Conservation (phyloP, 2,329 filamentous ascomycete genomes). For the Aspergillus fumigatus region DNA sequence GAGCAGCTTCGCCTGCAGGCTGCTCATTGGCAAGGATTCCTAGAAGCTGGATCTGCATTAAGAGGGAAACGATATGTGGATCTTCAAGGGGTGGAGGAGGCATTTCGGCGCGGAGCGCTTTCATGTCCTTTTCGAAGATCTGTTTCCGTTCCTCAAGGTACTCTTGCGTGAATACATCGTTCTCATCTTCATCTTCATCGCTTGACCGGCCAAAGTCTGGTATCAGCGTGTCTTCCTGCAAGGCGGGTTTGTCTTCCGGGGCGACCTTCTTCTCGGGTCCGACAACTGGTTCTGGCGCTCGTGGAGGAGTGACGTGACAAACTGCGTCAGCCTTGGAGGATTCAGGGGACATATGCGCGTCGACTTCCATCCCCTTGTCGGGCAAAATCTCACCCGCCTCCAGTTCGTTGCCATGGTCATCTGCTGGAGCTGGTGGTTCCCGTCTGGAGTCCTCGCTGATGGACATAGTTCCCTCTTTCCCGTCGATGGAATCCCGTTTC, state of each 20-base stretch:
- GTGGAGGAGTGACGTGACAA: neutral
- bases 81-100: slow-evolving; percentile 42
- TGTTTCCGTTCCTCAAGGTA: slow-evolving; percentile 44
- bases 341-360: neutral
- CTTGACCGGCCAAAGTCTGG: slow-evolving; percentile 33
- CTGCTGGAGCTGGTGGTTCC: slow-evolving; percentile 9
- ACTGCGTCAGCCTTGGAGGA: neutral
- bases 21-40: slow-evolving; percentile 38
- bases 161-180: slow-evolving; percentile 43
- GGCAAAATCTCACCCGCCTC: slow-evolving; percentile 14
- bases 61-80: slow-evolving; percentile 35
- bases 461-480: slow-evolving; percentile 18
- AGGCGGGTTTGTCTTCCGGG: slow-evolving; percentile 3
- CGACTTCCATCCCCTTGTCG: slow-evolving; percentile 8
- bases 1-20: slow-evolving; percentile 18
- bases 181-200: slow-evolving; percentile 45
- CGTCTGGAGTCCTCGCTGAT: slow-evolving; percentile 16
- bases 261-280: neutral
- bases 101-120: slow-evolving; percentile 38
- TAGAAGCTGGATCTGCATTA: slow-evolving; percentile 43
- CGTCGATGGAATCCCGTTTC: slow-evolving; percentile 32
- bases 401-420: slow-evolving; percentile 10
- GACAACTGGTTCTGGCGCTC: slow-evolving; percentile 4
- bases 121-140: slow-evolving; percentile 43
- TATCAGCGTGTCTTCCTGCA: slow-evolving; percentile 17